phyloP scores from a whole-genome alignment of 176 grass and related monocot species.

The Bothriochloa decipiens region DNA sequence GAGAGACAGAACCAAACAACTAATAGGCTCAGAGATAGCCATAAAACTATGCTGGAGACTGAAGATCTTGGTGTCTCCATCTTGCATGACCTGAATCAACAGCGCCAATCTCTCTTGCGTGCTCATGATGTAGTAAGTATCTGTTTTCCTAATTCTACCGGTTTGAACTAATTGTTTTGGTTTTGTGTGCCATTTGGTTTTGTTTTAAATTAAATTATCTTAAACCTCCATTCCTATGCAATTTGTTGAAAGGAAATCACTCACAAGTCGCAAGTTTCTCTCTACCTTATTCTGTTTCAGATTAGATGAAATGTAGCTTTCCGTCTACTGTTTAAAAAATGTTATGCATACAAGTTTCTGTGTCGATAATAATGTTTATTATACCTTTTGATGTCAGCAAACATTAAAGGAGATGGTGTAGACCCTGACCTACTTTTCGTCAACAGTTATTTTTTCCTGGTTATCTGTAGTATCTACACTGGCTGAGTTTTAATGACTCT shows the following conservation, averaged over 20 bases:
- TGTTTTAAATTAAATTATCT: neutral
- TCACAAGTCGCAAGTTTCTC: neutral
- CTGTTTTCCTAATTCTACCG: conserved; percentile 4
- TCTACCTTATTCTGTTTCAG: conserved; percentile 9
- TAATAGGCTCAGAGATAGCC: conserved; percentile 74
- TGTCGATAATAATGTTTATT: conserved; percentile 13
- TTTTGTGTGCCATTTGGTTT: conserved; percentile 11
- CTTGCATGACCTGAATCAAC: conserved; percentile 86
- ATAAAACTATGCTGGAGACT: conserved; percentile 83
- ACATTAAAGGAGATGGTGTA: neutral
- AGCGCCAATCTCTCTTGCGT: conserved; percentile 82
- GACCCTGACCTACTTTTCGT: conserved; percentile 2
- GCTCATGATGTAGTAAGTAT: conserved; percentile 72
- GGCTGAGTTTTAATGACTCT: neutral
- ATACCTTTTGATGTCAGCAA: conserved; percentile 7
- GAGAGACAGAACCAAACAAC: conserved; percentile 72
- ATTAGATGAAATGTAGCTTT: conserved; percentile 15
- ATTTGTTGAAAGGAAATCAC: conserved; percentile 30
- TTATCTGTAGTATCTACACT: conserved; percentile 12
- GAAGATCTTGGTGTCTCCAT: conserved; percentile 98
- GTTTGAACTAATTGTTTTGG: conserved; percentile 23
- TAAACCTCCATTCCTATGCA: neutral
- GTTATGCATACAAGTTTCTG: neutral
- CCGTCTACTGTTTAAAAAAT: neutral
- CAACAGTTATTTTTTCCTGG: neutral